A percentile compares a stretch with the other conserved stretches of the same genome.
phyloP scores from a whole-genome alignment of 1,284 basidiomycete species.

The Boletellus deceptivus region DNA sequence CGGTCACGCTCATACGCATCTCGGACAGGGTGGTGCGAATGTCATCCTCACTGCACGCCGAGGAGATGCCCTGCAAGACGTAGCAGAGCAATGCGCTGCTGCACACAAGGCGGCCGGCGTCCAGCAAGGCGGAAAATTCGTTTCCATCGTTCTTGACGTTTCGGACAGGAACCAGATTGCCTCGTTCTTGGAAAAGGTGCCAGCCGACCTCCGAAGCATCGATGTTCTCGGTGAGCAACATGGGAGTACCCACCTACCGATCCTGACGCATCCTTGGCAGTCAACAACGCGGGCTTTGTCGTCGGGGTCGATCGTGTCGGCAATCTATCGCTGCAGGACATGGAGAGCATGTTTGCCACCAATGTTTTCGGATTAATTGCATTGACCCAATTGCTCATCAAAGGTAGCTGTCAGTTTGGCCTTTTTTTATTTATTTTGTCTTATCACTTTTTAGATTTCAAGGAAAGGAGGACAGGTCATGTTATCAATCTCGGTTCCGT shows the following conservation, averaged over 20 bases:
- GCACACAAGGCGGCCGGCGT: slow-evolving; percentile 73
- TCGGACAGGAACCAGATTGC: slow-evolving; percentile 70
- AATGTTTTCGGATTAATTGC: slow-evolving; percentile 90
- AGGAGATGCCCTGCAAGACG: slow-evolving; percentile 59
- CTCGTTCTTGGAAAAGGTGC: slow-evolving; percentile 65
- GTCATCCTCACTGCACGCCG: slow-evolving; percentile 74
- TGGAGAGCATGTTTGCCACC: slow-evolving; percentile 89
- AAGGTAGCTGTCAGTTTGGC: slow-evolving; percentile 43
- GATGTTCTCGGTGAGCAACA: slow-evolving; percentile 67
- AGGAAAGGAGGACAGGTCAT: slow-evolving; percentile 82
- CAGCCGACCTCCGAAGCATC: slow-evolving; percentile 61
- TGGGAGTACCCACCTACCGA: not conserved
- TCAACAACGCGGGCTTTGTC: slow-evolving; percentile 89
- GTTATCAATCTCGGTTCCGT: slow-evolving; percentile 96
- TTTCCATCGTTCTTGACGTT: slow-evolving; percentile 69
- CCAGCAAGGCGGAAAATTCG: slow-evolving; percentile 71
- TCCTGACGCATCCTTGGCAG: slow-evolving; percentile 36
- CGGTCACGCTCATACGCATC: not conserved
- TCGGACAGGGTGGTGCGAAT: slow-evolving; percentile 68
- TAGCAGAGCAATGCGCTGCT: slow-evolving; percentile 59
- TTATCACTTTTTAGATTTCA: slow-evolving; percentile 67
- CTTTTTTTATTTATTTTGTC: not conserved
- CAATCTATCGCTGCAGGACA: slow-evolving; percentile 69
- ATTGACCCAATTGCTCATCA: slow-evolving; percentile 76
- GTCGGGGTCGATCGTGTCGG: slow-evolving; percentile 82